Evolutionary conservation across 176 grass and related monocot genomes (phyloP).

Genomic region (Rhynchospora pubera): DNA sequence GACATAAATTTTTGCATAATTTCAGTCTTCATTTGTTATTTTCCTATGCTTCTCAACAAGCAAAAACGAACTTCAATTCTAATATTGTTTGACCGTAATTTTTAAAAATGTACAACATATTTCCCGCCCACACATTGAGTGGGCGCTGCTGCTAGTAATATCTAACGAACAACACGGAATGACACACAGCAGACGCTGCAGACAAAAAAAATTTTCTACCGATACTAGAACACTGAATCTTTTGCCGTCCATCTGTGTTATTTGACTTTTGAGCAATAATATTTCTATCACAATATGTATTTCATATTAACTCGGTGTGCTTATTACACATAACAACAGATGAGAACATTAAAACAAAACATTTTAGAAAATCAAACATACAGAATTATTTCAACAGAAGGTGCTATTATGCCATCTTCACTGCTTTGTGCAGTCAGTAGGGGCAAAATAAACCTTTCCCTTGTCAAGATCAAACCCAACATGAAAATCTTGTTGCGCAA

Average conservation of each 20-base stretch:
- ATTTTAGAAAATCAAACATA: neutral
- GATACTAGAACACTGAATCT: neutral
- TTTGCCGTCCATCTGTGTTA: neutral
- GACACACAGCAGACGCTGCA: neutral
- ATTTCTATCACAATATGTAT: neutral
- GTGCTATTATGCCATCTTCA: neutral
- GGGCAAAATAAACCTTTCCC: constrained; percentile 5
- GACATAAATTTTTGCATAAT: too few relatives aligned
- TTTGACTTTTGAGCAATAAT: neutral
- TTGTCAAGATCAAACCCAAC: constrained; percentile 14
- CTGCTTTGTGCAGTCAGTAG: neutral
- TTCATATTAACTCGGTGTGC: neutral
- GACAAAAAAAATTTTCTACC: neutral
- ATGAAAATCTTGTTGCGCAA: constrained; percentile 23
- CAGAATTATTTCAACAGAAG: neutral
- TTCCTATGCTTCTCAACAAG: too few relatives aligned
- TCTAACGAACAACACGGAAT: too few relatives aligned
- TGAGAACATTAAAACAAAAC: neutral
- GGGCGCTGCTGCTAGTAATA: too few relatives aligned
- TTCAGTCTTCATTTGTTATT: too few relatives aligned
- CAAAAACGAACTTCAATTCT: too few relatives aligned
- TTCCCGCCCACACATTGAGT: too few relatives aligned
- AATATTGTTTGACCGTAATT: too few relatives aligned
- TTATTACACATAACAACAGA: neutral
- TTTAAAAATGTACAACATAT: too few relatives aligned